Base-by-base conservation (phyloP, 1,284 basidiomycete species). In the Bondarzewia mesenterica region DNA sequence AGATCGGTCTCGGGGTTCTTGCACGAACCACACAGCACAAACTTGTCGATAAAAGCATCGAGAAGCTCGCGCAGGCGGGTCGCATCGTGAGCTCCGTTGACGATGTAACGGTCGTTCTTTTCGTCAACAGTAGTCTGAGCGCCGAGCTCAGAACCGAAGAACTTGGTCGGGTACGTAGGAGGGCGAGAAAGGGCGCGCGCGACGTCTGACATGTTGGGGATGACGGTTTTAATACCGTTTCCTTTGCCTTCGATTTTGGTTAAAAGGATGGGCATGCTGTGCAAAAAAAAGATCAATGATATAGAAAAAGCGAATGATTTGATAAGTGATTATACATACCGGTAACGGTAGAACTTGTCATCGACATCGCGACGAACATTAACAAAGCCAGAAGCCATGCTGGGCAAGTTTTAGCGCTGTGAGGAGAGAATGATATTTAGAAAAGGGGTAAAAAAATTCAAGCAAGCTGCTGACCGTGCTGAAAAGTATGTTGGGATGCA, bases 1-100 rank as follows among this genome's bases (percentile, higher is more conserved):
- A 98, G 81, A 62, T 98, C 95, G 38, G 96, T 99, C 73, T 99
- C 96, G 21, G 96, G 96, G 66, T 99, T 99, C 77, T 98, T 98
- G 88, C 96, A 99, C 37, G 87, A 82, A 55, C 85, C 87, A 73
- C 96, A 99, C 23, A 99, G 85, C 47, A 99, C 93, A 62, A 97
- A 99, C 69, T 97, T 97, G 58, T 91, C 89, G 72, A 99, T 99
- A 75, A 99, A 99, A 41, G 69, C 80, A 65, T 99, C 95, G 59
- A 99, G 85, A 7, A 99, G 82, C 68, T 99, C 95, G 52, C 95
- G 89, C 26, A 99, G 83, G 55, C 93, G 89, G 50, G 82, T 74
- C 32, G 93, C 86, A 58, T 97, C 85, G 66, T 99, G 96, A 16
- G 92, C 92, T 48, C 96, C 96, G 59, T 99, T 99, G 68, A 99